Base-by-base conservation (phyloP, 495 filamentous ascomycete species). In the Articulospora tetracladia region DNA sequence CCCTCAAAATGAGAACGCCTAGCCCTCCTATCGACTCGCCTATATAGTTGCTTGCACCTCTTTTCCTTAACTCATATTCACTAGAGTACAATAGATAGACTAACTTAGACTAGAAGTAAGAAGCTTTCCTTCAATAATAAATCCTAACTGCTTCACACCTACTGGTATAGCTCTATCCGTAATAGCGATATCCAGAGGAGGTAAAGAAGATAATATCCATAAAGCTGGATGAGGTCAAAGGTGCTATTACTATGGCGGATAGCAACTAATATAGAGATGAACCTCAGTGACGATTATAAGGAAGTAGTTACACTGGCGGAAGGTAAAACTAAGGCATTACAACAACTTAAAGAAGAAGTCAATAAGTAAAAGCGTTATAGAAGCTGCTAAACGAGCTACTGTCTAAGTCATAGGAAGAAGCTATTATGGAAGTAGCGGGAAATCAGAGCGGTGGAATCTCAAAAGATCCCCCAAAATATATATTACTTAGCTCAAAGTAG, bases 351-450 rank as follows among this genome's bases (percentile, higher is more conserved):
- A 61, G 64, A 69, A 55, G 70, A 71, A 58, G 59, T 66, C 10
- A 39, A 39, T 10, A n/a, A n/a, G 34, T 39, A 39, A 39, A 39
- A 39, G 34, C 34, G 34, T 74, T 67, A 39, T 66, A 62, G 52
- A 68, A 61, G 59, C 52, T 74, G 53, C 60, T 74, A 22, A 59
- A 66, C 58, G 68, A 68, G 47, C 68, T 74, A 46, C 68, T 72
- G 49, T 67, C 56, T 3, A 70, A 59, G 47, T 61, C 66, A 39
- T 66, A 70, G 52, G 66, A 67, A 57, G 72, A 71, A 51, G 71
- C 66, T 64, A 53, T 66, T 59, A 22, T 55, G 25, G 62, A 59
- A 59, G 63, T 44, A 12, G 59, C 63, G n/a, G 55, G 23, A 28
- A 59, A 56, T 24, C 47, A 59, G 49, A 59, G 17, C 24, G 25